Evolutionary conservation across 352 stramenopile species (phyloP), one percentile per base, ranked within the genome.

Genomic region (Globisporangium yorkense): DNA sequence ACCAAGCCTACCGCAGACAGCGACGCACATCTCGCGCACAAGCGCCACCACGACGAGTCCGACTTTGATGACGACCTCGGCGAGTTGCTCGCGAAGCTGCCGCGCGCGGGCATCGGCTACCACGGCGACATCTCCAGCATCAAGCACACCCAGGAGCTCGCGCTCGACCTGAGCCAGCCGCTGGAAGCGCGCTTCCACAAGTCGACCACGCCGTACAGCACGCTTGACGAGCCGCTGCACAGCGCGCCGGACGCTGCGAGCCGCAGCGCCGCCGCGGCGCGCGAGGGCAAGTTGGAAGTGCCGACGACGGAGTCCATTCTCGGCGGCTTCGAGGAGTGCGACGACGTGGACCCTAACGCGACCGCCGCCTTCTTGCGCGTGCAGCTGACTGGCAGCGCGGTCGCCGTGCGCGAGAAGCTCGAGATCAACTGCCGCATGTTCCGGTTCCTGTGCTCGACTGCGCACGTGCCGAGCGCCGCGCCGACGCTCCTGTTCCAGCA

Each of bases 301-400:
- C 80, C 79, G 2, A 92, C 82, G 10, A 71, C 79, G 35, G 84
- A 94, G 4, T 89, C 82, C 33, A 80, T 94, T 51, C 74, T 94
- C 20, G 78, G 76, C 21, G 82, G 81, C 2, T 88, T 85, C 59
- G 82, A 94, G 61, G 84, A 94, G 54, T 92, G 84, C 54, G 84
- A 94, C 46, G 84, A 79, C 56, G 59, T 84, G 31, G 81, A 94
- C 35, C 78, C 80, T 35, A 87, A 91, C 51, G 80, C 82, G 15
- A 90, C 72, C 37, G 84, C 78, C 0, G 57, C 70, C 8, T 37
- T 94, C 5, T 15, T 91, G 49, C 62, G 80, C 16, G 68, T 89
- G 35, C 67, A 77, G 46, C 65, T 76, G 3, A 51, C 68, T 33
- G 39, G 31, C 0, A 31, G 29, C 27, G 43, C 74, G 3, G 65